Conservation (phyloP, 345 rosid genomes). For the Eutrema japonicum region DNA sequence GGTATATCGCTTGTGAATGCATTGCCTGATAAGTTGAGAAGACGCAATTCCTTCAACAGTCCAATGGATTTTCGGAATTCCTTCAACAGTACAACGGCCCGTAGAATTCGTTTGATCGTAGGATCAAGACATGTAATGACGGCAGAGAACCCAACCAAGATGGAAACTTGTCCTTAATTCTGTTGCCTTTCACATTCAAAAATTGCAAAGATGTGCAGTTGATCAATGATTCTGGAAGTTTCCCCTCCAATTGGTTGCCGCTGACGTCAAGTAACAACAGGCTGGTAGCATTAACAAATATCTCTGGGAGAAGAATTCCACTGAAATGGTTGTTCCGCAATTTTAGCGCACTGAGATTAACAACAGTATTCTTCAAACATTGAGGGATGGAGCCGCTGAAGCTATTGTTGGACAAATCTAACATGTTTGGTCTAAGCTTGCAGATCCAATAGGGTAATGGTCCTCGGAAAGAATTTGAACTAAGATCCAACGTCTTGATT, state of each 20-base stretch:
- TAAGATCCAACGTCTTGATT: background rate
- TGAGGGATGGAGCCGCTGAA: constrained; percentile 42
- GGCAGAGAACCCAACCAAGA: constrained; percentile 43
- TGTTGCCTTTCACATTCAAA: constrained; percentile 46
- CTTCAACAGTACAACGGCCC: constrained; percentile 27
- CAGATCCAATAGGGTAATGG: constrained; percentile 44
- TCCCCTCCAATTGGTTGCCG: constrained; percentile 35
- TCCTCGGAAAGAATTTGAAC: background rate
- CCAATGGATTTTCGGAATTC: background rate
- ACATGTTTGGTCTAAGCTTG: constrained; percentile 12
- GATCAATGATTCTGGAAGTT: constrained; percentile 43
- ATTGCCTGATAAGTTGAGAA: background rate
- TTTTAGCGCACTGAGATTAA: background rate
- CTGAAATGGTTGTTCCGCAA: constrained; percentile 29
- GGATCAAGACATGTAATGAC: constrained; percentile 39
- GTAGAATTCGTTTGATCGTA: constrained; percentile 45
- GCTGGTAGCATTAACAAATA: background rate
- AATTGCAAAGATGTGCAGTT: constrained; percentile 44
- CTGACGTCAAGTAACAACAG: background rate
- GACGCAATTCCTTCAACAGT: background rate
- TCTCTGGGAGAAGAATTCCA: background rate
- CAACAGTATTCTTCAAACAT: constrained; percentile 23
- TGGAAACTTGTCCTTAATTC: constrained; percentile 46
- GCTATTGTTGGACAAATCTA: constrained; percentile 50
- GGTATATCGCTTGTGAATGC: background rate